These are phyloP conservation scores for Phalaenopsis hybrid DNA, from an alignment of 116 monocot species.

Conservation along the genomic window DNA sequence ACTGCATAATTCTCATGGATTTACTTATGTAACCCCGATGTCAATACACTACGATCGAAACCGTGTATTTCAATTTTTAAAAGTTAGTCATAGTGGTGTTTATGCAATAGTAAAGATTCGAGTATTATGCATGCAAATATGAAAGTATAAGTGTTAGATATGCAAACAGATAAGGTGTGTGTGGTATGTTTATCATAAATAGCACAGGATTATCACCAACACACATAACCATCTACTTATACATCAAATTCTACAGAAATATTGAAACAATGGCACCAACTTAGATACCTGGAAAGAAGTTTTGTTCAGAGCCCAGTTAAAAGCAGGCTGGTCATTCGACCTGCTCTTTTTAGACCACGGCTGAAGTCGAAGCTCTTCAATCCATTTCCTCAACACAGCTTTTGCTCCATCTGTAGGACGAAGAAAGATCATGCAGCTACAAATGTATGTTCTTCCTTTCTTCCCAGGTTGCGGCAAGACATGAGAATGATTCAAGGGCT, in stretches of 20 bases:
- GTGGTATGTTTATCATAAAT: no score
- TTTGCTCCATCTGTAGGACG: slow-evolving; percentile 86
- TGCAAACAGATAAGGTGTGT: no score
- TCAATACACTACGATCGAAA: no score
- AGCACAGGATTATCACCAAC: no score
- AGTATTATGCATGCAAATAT: no score
- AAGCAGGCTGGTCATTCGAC: slow-evolving; percentile 94
- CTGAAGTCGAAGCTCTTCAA: slow-evolving; percentile 70
- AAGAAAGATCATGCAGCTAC: slow-evolving; percentile 97
- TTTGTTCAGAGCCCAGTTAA: slow-evolving; percentile 96
- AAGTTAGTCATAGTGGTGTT: no score
- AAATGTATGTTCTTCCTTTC: slow-evolving; percentile 94
- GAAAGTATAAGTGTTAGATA: no score
- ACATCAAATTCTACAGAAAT: not conserved
- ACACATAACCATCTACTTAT: no score
- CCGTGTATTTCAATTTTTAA: no score
- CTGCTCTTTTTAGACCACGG: slow-evolving; percentile 79
- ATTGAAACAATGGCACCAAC: not conserved
- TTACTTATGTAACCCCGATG: no score
- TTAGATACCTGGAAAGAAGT: slow-evolving; percentile 62
- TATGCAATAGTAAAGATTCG: no score
- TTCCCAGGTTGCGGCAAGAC: slow-evolving; percentile 80
- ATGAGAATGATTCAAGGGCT: slow-evolving; percentile 75
- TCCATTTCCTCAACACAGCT: slow-evolving; percentile 73
- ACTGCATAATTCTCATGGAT: not conserved